Evolutionary conservation across 352 stramenopile genomes (phyloP).

Genomic region (Globisporangium yorkense): DNA sequence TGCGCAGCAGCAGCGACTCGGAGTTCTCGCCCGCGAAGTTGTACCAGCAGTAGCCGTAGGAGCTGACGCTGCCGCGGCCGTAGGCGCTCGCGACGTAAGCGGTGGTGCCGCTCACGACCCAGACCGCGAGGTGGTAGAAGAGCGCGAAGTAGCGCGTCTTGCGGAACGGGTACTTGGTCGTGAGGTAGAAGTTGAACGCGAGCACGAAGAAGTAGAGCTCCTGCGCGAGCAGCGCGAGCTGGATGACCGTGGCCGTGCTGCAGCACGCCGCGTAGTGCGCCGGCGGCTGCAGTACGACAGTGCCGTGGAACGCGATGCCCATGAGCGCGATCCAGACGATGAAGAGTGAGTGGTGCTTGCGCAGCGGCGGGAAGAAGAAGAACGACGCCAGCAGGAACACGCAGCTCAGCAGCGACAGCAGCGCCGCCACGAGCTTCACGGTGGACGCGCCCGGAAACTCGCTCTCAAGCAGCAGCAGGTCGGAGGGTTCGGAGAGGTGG

Average conservation of each 20-base stretch:
- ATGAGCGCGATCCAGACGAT: slow-evolving; percentile 81
- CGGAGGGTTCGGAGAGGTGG: background rate
- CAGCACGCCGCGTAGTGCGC: slow-evolving; percentile 55
- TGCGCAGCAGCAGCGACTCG: slow-evolving; percentile 54
- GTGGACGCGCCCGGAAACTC: slow-evolving; percentile 53
- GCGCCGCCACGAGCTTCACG: slow-evolving; percentile 53
- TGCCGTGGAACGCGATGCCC: slow-evolving; percentile 77
- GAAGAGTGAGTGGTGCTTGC: slow-evolving; percentile 71
- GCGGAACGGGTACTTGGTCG: slow-evolving; percentile 82
- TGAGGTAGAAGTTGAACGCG: slow-evolving; percentile 85
- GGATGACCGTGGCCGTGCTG: slow-evolving; percentile 48
- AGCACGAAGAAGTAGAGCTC: slow-evolving; percentile 85
- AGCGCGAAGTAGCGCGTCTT: slow-evolving; percentile 61
- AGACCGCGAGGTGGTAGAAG: slow-evolving; percentile 71
- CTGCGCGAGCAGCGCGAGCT: slow-evolving; percentile 68
- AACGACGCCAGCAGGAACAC: slow-evolving; percentile 78
- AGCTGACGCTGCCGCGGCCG: slow-evolving; percentile 45
- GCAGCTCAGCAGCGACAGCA: slow-evolving; percentile 69
- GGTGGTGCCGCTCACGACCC: slow-evolving; percentile 39
- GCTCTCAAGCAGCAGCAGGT: slow-evolving; percentile 23
- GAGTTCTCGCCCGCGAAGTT: slow-evolving; percentile 29
- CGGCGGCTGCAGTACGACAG: slow-evolving; percentile 41
- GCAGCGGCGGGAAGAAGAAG: slow-evolving; percentile 72
- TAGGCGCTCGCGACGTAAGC: slow-evolving; percentile 46
- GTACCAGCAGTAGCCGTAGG: slow-evolving; percentile 85